These are phyloP conservation scores for Phialophora chinensis DNA, from an alignment of 2,329 filamentous ascomycete genomes.

Conservation along the genomic window DNA sequence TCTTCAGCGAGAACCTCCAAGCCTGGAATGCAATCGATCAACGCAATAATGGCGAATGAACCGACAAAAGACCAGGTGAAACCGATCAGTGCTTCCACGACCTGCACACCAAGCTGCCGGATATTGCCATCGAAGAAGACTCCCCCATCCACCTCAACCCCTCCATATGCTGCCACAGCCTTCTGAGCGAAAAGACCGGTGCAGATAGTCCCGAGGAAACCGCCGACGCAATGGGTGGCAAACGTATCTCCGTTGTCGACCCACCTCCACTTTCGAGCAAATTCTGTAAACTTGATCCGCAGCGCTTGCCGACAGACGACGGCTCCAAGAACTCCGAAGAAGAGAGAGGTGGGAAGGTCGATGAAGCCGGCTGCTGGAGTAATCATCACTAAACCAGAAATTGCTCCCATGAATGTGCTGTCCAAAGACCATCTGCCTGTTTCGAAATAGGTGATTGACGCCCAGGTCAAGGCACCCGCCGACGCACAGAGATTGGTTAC, in stretches of 20 bases:
- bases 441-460: slow-evolving; percentile 52
- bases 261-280: slow-evolving; percentile 56
- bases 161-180: slow-evolving; percentile 59
- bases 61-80: slow-evolving; percentile 59
- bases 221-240: slow-evolving; percentile 61
- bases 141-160: slow-evolving; percentile 56
- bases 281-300: slow-evolving; percentile 59
- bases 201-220: slow-evolving; percentile 57
- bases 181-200: slow-evolving; percentile 60
- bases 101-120: slow-evolving; percentile 57
- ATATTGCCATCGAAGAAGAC: slow-evolving; percentile 61
- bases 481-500: slow-evolving; percentile 59
- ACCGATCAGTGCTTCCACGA: slow-evolving; percentile 58
- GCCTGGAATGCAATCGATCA: slow-evolving; percentile 60
- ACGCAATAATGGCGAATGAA: slow-evolving; percentile 56
- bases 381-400: slow-evolving; percentile 61
- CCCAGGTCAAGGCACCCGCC: slow-evolving; percentile 56
- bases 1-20: slow-evolving; percentile 60
- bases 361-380: slow-evolving; percentile 59
- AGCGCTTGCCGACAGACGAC: slow-evolving; percentile 58
- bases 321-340: slow-evolving; percentile 57
- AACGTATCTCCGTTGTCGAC: slow-evolving; percentile 64
- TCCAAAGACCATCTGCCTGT: slow-evolving; percentile 56
- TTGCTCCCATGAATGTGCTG: slow-evolving; percentile 59
- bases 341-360: slow-evolving; percentile 56